Evolutionary conservation across 1,284 basidiomycete genomes (phyloP).

Genomic region (Somion occarium): DNA sequence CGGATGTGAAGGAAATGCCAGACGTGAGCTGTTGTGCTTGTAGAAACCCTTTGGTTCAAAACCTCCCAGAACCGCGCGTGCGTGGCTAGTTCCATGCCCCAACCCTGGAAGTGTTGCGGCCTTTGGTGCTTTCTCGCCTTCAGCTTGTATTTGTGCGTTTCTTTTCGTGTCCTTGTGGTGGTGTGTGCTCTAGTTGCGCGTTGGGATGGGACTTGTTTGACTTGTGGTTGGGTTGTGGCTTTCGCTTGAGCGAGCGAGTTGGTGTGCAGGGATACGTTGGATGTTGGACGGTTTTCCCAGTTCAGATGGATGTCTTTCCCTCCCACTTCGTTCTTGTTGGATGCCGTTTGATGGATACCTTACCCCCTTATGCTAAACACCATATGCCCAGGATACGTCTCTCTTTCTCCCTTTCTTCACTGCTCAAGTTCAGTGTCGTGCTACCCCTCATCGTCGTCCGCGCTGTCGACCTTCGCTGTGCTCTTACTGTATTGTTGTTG

Average conservation of each 20-base stretch:
- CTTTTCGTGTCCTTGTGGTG: neutral
- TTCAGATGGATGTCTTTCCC: neutral
- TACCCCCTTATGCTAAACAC: slow-evolving; percentile 2
- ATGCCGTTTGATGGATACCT: neutral
- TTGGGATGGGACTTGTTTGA: neutral
- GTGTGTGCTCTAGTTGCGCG: neutral
- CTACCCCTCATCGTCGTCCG: neutral
- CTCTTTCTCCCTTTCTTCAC: slow-evolving; percentile 9
- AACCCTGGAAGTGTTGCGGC: neutral
- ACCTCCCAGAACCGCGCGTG: neutral
- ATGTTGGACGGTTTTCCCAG: neutral
- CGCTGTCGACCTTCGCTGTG: slow-evolving; percentile 7
- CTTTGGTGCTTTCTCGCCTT: too few relatives aligned
- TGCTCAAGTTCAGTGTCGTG: slow-evolving; percentile 4
- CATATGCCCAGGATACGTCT: slow-evolving; percentile 18
- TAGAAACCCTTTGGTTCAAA: neutral
- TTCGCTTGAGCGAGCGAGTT: neutral
- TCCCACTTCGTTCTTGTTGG: slow-evolving; percentile 11
- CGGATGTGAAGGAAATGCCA: neutral
- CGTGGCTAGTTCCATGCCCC: neutral
- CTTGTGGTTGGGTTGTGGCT: neutral
- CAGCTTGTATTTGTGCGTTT: neutral
- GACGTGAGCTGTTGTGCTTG: too few relatives aligned
- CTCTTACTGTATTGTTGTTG: slow-evolving; percentile 10
- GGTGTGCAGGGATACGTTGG: too few relatives aligned